Percentiles rank a stretch among this genome's conserved stretches.
phyloP scores from a whole-genome alignment of 768 basidiomycete genomes.

The Naganishia vishniacii region DNA sequence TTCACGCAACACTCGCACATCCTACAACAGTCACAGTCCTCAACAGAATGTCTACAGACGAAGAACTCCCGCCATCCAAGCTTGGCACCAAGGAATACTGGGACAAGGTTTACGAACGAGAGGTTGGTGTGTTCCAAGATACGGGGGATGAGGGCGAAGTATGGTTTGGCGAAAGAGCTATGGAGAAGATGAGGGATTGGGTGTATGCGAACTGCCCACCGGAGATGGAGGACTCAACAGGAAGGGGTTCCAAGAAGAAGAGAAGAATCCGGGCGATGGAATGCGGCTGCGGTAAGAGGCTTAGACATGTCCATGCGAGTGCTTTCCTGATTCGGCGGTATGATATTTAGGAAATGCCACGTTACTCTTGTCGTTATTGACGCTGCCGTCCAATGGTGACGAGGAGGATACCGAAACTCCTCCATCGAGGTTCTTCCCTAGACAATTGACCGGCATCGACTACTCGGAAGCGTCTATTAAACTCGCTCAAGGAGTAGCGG shows the following conservation, averaged over 20 bases:
- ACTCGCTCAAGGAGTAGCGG: conserved; percentile 42
- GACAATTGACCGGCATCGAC: conserved; percentile 49
- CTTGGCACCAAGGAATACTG: conserved; percentile 50
- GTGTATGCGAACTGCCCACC: conserved; percentile 44
- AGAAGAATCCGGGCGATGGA: conserved; percentile 45
- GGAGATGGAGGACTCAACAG: background rate
- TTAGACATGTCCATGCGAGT: background rate
- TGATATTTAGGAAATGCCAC: conserved; percentile 46
- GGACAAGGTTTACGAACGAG: conserved; percentile 48
- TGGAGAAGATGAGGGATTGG: conserved; percentile 52
- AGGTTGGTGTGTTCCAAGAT: conserved; percentile 49
- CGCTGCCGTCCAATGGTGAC: conserved; percentile 31
- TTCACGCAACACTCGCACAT: too few species aligned
- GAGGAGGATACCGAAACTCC: conserved; percentile 15
- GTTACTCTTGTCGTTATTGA: conserved; percentile 46
- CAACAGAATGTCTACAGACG: conserved; percentile 22
- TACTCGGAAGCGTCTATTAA: conserved; percentile 48
- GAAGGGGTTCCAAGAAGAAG: conserved; percentile 8
- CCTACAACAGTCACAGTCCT: background rate
- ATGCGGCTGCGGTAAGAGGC: conserved; percentile 41
- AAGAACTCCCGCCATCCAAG: conserved; percentile 46
- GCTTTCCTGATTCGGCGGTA: background rate
- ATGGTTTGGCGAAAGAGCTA: conserved; percentile 51
- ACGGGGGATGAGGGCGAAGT: conserved; percentile 53
- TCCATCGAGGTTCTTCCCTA: conserved; percentile 21